Evolutionary conservation across 2,329 filamentous ascomycete species (phyloP), one percentile per base, ranked within the genome.

Genomic region (Cladosporium sp.): DNA sequence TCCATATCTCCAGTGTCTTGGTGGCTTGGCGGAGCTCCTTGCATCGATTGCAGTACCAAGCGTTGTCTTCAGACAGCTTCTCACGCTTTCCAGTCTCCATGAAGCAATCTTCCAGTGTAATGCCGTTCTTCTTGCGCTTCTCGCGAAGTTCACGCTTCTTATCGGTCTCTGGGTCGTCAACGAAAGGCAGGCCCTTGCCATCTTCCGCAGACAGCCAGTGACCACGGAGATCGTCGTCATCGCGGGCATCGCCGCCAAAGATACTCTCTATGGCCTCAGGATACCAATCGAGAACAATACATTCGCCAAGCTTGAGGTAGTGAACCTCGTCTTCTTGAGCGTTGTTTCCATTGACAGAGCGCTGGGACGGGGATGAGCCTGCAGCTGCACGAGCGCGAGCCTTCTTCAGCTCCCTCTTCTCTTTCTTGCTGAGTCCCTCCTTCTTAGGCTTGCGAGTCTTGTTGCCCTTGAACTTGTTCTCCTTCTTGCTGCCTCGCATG

Each of bases 1-100:
- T 97, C 95, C 95, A 99, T 21, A 99, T 86, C 75, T 98, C 93
- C 62, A 99, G 92, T 74, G 95, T 97, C 82, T 99, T 99, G 80
- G 90, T 93, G 23, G 95, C 95, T 67, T 92, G 89, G 18, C 92
- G 88, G 73, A 96, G 90, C 72, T 97, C 92, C 77, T 98, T 98
- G 84, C 95, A 99, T 33, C 92, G 88, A 65, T 92, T 94, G 75
- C 95, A 99, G 76, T 96, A 98, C 95, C 95, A 99, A 67, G 92
- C 94, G 76, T 99, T 96, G 74, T 96, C 91, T 76, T 97, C 92
- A 0, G 94, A 97, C 5, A 99, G 82, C 16, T 97, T 88, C 78
- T 99, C 95, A 67, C 93, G 91, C 76, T 94, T 94, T 74, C 95
- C 92, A 71, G 97, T 98, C 78, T 98, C 95, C 66, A 93, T 90